Evolutionary conservation across 2,329 filamentous ascomycete species (phyloP).

Genomic region (Alternaria atra): DNA sequence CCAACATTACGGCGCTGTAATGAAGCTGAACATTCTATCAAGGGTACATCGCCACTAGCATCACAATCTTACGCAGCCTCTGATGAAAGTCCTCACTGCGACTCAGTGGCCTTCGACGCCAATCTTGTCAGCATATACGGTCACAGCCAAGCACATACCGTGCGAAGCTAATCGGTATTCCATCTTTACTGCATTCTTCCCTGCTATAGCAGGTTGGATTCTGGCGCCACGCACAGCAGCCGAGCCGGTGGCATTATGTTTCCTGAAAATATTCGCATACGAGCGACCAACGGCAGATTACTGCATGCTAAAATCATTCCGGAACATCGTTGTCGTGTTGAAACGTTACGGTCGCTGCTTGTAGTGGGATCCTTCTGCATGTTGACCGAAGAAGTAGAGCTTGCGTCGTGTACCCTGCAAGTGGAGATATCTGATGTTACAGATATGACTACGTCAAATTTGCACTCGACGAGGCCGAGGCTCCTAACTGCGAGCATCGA

Average conservation of each 20-base stretch:
- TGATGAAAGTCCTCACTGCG: not conserved
- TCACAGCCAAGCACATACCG: not conserved
- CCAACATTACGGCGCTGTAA: conserved; percentile 1
- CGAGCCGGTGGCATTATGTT: not conserved
- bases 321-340: not conserved
- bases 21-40: not conserved
- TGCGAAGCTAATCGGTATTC: not conserved
- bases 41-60: not conserved
- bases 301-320: not conserved
- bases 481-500: not conserved
- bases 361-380: not conserved
- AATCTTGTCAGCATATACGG: not conserved
- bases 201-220: not conserved
- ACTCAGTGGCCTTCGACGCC: not conserved
- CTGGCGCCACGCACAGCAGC: not conserved
- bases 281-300: not conserved
- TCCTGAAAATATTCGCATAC: not conserved
- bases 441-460: not conserved
- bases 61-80: not conserved
- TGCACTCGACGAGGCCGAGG: not conserved
- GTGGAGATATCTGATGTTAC: not conserved
- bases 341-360: not conserved
- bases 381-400: not conserved
- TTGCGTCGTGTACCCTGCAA: not conserved
- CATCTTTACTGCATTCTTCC: not conserved